Conservation (phyloP, 129 eudicot species). For the Escallonia herrerae region DNA sequence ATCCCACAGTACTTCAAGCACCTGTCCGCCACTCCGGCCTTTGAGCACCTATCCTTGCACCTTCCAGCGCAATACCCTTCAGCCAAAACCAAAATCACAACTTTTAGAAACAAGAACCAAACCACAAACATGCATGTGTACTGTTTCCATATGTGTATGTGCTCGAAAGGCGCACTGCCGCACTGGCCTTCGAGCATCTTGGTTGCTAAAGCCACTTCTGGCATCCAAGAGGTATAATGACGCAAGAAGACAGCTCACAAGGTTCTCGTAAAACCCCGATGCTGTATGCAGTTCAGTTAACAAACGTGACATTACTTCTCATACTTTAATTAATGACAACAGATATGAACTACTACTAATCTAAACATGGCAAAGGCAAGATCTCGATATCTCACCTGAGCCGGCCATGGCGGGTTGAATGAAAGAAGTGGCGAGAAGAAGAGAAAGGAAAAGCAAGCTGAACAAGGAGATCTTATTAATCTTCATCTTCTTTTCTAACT, state of each 20-base stretch:
- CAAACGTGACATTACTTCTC: too few species aligned
- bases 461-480: slow-evolving; percentile 15
- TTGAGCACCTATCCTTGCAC: slow-evolving; percentile 55
- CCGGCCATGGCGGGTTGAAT: slow-evolving; percentile 21
- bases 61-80: slow-evolving; percentile 39
- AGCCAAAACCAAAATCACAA: not conserved
- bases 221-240: too few species aligned
- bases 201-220: too few species aligned
- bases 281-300: too few species aligned
- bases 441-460: slow-evolving; percentile 8
- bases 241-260: too few species aligned
- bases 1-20: slow-evolving; percentile 68
- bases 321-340: too few species aligned
- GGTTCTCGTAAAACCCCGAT: too few species aligned
- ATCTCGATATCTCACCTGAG: slow-evolving; percentile 1
- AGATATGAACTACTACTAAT: too few species aligned
- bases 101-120: not conserved
- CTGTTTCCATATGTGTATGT: too few species aligned
- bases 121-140: not conserved
- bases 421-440: slow-evolving; percentile 23
- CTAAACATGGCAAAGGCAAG: not conserved
- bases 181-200: too few species aligned
- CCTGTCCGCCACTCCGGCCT: slow-evolving; percentile 43
- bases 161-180: too few species aligned
- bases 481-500: not conserved